These are phyloP conservation scores for Lepidium africanum DNA, from an alignment of 345 rosid species.

Conservation along the genomic window DNA sequence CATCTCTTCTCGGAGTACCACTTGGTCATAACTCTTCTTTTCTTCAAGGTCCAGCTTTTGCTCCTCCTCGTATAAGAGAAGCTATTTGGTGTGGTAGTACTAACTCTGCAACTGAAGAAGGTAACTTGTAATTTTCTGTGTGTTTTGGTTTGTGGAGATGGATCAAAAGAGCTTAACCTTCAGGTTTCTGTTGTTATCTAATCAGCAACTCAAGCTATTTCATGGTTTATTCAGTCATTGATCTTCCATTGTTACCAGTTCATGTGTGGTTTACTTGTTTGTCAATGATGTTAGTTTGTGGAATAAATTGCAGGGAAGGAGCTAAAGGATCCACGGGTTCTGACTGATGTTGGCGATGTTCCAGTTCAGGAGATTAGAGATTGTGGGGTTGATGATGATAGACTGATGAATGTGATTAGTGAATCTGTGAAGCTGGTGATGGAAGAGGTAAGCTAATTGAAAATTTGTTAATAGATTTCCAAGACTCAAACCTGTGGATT, in stretches of 20 bases:
- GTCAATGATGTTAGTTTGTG: background rate
- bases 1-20: slow-evolving; percentile 92
- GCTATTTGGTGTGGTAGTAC: slow-evolving; percentile 99
- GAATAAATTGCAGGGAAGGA: slow-evolving; percentile 58
- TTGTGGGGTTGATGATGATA: slow-evolving; percentile 90
- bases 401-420: slow-evolving; percentile 80
- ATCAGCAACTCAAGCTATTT: background rate
- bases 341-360: slow-evolving; percentile 94
- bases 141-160: background rate
- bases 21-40: slow-evolving; percentile 95
- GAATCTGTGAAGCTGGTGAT: slow-evolving; percentile 86
- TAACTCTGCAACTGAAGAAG: slow-evolving; percentile 89
- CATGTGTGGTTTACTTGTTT: background rate
- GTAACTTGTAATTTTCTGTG: slow-evolving; percentile 22
- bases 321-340: slow-evolving; percentile 79
- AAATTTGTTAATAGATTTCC: background rate
- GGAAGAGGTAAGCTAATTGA: slow-evolving; percentile 56
- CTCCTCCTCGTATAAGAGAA: slow-evolving; percentile 95
- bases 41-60: slow-evolving; percentile 98
- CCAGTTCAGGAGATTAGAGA: slow-evolving; percentile 98
- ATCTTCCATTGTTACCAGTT: background rate
- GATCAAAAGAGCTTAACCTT: background rate
- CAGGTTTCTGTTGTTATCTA: background rate
- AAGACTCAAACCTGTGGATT: background rate
- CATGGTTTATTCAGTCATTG: no score